A percentile compares a stretch with the other conserved stretches of the same genome.
Evolutionary conservation across 2,329 filamentous ascomycete genomes (phyloP).

Genomic region (Thelonectria blattea): DNA sequence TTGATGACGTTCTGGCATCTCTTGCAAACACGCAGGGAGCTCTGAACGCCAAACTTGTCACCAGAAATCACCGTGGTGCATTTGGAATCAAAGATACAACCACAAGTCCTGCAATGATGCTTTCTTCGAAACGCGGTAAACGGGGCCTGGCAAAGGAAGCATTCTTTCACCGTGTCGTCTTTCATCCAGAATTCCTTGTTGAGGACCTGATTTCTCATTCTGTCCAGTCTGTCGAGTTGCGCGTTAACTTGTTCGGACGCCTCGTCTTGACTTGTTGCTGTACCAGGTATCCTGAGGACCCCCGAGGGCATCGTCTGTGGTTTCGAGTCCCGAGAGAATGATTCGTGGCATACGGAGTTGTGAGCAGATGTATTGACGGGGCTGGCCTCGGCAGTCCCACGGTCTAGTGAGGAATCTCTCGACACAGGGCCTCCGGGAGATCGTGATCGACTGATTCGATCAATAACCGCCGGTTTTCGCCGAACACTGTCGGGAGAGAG

Average conservation of each 20-base stretch:
- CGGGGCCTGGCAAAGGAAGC: slow-evolving; percentile 86
- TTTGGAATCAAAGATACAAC: slow-evolving; percentile 98
- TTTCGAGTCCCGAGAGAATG: slow-evolving; percentile 56
- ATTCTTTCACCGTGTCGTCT: slow-evolving; percentile 97
- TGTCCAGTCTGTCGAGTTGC: slow-evolving; percentile 68
- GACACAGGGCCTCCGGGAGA: slow-evolving; percentile 54
- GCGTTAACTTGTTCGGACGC: slow-evolving; percentile 65
- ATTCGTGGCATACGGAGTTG: slow-evolving; percentile 62
- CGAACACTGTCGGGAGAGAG: slow-evolving; percentile 47
- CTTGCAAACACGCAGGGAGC: slow-evolving; percentile 87
- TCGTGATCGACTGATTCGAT: slow-evolving; percentile 58
- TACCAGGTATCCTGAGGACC: slow-evolving; percentile 60
- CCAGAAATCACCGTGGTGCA: slow-evolving; percentile 93
- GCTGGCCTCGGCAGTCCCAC: slow-evolving; percentile 62
- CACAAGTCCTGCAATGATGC: slow-evolving; percentile 93
- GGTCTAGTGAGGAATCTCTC: slow-evolving; percentile 64
- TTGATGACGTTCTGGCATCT: slow-evolving; percentile 92
- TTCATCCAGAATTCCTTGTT: slow-evolving; percentile 99
- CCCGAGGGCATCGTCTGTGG: slow-evolving; percentile 54
- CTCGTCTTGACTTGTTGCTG: slow-evolving; percentile 59
- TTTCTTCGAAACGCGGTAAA: slow-evolving; percentile 96
- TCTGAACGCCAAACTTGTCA: slow-evolving; percentile 83
- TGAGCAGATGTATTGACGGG: slow-evolving; percentile 65
- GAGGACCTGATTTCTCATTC: slow-evolving; percentile 84
- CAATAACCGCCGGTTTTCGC: slow-evolving; percentile 58